These are phyloP conservation scores for Rhodamnia argentea DNA, from an alignment of 345 rosid genomes.

Conservation along the genomic window DNA sequence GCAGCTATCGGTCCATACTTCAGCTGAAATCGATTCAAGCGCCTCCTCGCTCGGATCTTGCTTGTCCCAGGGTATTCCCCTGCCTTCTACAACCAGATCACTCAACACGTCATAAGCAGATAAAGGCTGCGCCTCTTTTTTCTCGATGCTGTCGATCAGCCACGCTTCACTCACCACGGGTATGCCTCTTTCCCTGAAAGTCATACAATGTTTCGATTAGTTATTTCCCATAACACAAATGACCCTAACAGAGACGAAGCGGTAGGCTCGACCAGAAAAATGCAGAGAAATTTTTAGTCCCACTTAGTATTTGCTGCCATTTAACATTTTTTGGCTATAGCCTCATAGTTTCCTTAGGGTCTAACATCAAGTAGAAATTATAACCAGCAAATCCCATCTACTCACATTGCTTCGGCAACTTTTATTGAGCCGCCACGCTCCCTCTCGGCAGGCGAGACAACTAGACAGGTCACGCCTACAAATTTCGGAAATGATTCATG, in stretches of 20 bases:
- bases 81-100: conserved; percentile 53
- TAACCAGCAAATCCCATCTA: neutral
- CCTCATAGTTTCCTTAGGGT: neutral
- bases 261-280: neutral
- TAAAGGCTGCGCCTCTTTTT: conserved; percentile 54
- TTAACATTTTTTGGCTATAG: neutral
- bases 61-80: conserved; percentile 65
- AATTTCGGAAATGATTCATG: neutral
- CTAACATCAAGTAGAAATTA: neutral
- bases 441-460: conserved; percentile 49
- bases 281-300: neutral
- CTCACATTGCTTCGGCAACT: conserved; percentile 67
- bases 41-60: conserved; percentile 55
- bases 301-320: neutral
- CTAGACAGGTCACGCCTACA: conserved; percentile 51
- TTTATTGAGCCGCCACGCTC: conserved; percentile 61
- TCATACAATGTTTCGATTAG: neutral
- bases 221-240: neutral
- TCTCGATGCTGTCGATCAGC: conserved; percentile 64
- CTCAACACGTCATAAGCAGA: conserved; percentile 49
- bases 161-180: conserved; percentile 60
- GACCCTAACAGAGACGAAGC: neutral
- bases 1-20: conserved; percentile 8
- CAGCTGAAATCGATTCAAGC: conserved; percentile 39
- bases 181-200: conserved; percentile 39